Percentiles rank a stretch among this genome's conserved stretches.
phyloP scores from a whole-genome alignment of 2,329 filamentous ascomycete species.

The Septoria petroselini region DNA sequence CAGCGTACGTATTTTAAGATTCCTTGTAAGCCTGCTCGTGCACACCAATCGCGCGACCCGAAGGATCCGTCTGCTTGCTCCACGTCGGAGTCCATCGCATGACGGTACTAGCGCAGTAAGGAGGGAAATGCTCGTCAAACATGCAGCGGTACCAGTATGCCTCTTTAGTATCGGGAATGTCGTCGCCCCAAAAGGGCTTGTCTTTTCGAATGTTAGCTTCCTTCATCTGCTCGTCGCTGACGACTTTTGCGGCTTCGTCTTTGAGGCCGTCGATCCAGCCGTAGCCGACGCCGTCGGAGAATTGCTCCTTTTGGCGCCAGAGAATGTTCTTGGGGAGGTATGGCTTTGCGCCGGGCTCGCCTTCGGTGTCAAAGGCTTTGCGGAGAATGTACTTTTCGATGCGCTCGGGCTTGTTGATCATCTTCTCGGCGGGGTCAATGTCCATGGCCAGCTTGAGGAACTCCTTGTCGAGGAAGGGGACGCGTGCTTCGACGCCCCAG shows the following conservation, averaged over 20 bases:
- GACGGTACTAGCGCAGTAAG: conserved; percentile 85
- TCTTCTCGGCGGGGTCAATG: conserved; percentile 91
- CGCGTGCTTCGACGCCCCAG: conserved; percentile 96
- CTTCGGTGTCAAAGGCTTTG: conserved; percentile 89
- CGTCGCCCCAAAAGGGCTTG: conserved; percentile 89
- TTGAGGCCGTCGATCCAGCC: conserved; percentile 98
- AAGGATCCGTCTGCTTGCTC: conserved; percentile 94
- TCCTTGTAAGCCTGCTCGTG: conserved; percentile 38
- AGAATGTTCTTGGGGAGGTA: conserved; percentile 97
- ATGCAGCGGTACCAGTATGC: conserved; percentile 98
- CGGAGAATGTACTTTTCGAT: conserved; percentile 98
- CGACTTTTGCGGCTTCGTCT: conserved; percentile 82
- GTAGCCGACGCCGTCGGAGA: conserved; percentile 95
- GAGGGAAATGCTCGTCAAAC: conserved; percentile 98
- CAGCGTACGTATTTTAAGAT: no score
- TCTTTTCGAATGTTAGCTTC: conserved; percentile 66
- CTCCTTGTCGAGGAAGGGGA: conserved; percentile 95
- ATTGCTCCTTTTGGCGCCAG: conserved; percentile 99
- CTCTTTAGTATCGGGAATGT: conserved; percentile 95
- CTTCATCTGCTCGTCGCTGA: conserved; percentile 91
- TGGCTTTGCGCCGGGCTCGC: conserved; percentile 69
- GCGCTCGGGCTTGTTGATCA: conserved; percentile 70
- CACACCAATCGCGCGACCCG: conserved; percentile 61
- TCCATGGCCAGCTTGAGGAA: conserved; percentile 93
- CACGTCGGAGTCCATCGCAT: conserved; percentile 96